Base-by-base conservation (phyloP, 2,329 filamentous ascomycete genomes). In the Metarhizium brunneum region DNA sequence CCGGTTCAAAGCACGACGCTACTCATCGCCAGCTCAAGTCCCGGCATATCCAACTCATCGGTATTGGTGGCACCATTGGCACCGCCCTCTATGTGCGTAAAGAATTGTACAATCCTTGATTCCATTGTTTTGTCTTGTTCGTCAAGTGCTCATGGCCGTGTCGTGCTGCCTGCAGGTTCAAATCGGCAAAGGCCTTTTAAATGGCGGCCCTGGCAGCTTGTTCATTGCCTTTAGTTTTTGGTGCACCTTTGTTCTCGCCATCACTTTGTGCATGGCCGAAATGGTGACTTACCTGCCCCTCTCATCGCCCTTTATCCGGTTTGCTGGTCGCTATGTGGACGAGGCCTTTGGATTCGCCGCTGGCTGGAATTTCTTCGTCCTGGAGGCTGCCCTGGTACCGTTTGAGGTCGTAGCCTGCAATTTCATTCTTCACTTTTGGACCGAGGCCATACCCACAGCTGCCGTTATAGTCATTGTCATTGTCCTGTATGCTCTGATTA, bases 211-310 rank as follows among this genome's bases (percentile, higher is more conserved):
- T 0, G 81, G 65, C 16, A 81, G 77, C 58, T 65, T 85, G 30
- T 80, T 85, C 55, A 65, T 83, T 25, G 83, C 81, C 40, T 86
- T 85, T 59, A 73, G 76, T 11, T 70, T 85, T 42, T 86, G 82
- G 82, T 84, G 80, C 64, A 75, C 76, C 43, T 77, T 85, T 47
- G 81, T 85, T 60, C 75, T 85, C 29, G 77, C 78, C 50, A 74
- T 85, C 50, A 85, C 80, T 0, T 72, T 83, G 57, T 78, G 73
- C 65, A 82, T 88, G 72, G 84, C 85, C 13, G 87, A 90, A 67
- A 89, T 90, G 86, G 86, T 88, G 7, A 87, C 85, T 0, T 89
- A 87, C 60, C 73, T 89, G 2, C 87, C 88, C 7, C 87, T 91
- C 54, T 88, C 86, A 0, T 89, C 86, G 45, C 86, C 87, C 0